Percentiles rank a stretch among this genome's conserved stretches.
Evolutionary conservation across 805 yeast species (phyloP).

Genomic region (Saturnispora quitensis): DNA sequence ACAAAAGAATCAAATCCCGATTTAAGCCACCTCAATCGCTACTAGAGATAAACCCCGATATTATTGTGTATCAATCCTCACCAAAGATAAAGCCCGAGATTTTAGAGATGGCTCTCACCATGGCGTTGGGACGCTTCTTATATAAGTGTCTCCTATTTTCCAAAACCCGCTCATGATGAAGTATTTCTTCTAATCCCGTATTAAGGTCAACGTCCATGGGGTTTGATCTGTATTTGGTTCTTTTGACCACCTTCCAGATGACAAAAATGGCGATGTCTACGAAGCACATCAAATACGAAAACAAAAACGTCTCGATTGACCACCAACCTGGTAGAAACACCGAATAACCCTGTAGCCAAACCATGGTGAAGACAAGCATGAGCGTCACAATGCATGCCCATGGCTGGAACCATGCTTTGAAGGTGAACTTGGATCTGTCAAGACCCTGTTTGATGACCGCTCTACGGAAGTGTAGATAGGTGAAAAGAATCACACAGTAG

Average conservation of each 20-base stretch:
- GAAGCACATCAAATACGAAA: constrained; percentile 64
- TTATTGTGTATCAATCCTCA: constrained; percentile 3
- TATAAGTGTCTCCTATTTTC: constrained; percentile 9
- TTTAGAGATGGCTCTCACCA: constrained; percentile 4
- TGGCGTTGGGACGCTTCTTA: neutral
- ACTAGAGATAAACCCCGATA: constrained; percentile 12
- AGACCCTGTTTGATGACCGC: constrained; percentile 48
- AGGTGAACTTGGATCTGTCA: constrained; percentile 37
- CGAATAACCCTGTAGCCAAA: constrained; percentile 39
- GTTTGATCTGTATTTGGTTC: constrained; percentile 35
- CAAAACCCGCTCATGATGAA: constrained; percentile 39
- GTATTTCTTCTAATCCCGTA: constrained; percentile 48
- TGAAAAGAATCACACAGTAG: constrained; percentile 46
- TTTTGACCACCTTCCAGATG: constrained; percentile 44
- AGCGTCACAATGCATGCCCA: constrained; percentile 19
- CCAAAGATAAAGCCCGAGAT: constrained; percentile 13
- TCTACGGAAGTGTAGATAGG: constrained; percentile 53
- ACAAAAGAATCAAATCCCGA: neutral
- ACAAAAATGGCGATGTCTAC: constrained; percentile 39
- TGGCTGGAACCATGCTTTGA: constrained; percentile 36
- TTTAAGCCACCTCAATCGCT: constrained; percentile 1
- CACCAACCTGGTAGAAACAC: constrained; percentile 70
- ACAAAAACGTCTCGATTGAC: constrained; percentile 54
- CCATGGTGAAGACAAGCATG: constrained; percentile 24
- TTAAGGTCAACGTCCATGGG: constrained; percentile 43